Conservation (phyloP, 345 rosid species). For the Fremontodendron californicum region DNA sequence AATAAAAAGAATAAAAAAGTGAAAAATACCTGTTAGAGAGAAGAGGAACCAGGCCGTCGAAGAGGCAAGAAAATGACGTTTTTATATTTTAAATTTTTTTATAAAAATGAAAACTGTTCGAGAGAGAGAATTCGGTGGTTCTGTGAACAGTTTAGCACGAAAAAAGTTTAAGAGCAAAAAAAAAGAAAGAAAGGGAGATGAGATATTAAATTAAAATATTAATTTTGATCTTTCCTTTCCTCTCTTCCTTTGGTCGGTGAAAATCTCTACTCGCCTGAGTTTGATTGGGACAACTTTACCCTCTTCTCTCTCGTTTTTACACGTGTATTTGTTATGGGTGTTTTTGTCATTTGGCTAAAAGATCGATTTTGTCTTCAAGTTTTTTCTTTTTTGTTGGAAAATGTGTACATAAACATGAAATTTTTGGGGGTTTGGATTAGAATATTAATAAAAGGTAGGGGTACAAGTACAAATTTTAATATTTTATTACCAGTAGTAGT, state of each 20-base stretch:
- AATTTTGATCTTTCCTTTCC: not conserved
- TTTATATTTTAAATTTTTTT: not conserved
- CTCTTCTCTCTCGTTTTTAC: not conserved
- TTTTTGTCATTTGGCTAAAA: not conserved
- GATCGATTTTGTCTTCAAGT: too few relatives aligned
- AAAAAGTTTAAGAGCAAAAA: not conserved
- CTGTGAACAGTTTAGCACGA: not conserved
- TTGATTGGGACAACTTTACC: not conserved
- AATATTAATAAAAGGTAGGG: not conserved
- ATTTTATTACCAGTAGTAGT: too few relatives aligned
- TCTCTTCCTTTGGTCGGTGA: not conserved
- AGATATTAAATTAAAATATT: not conserved
- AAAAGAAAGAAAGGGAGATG: not conserved
- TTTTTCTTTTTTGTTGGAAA: constrained; percentile 6
- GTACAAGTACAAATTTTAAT: not conserved
- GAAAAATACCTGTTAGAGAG: not conserved
- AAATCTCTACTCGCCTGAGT: too few relatives aligned
- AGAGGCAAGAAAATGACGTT: not conserved
- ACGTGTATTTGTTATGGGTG: not conserved
- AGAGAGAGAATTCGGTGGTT: not conserved
- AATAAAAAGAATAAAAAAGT: not conserved
- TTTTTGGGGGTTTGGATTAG: not conserved
- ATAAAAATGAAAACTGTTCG: too few relatives aligned
- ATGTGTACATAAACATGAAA: not conserved
- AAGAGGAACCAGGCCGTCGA: constrained; percentile 17